Percentiles rank a stretch among this genome's conserved stretches.
Conservation (phyloP, 805 yeast species). For the Candida jianshihensis region DNA sequence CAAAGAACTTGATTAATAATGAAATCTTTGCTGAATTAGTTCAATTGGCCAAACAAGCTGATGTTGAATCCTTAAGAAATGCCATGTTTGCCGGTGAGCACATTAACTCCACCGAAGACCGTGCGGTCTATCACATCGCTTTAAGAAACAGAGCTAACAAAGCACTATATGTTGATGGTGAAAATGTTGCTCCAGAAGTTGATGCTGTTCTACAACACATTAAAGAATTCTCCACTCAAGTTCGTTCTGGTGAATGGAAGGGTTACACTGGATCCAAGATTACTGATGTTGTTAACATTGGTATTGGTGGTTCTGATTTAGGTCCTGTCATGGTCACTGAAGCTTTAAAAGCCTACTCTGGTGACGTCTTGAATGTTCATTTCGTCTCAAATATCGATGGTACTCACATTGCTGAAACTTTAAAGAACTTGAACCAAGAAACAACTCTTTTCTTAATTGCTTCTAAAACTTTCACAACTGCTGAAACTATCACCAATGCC, state of each 20-base stretch:
- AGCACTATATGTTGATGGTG: conserved; percentile 84
- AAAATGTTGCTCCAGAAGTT: conserved; percentile 86
- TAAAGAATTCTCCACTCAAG: conserved; percentile 87
- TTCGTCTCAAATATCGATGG: conserved; percentile 99
- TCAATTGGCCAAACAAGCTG: conserved; percentile 83
- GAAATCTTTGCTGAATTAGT: conserved; percentile 63
- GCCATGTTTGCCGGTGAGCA: conserved; percentile 88
- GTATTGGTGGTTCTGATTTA: conserved; percentile 97
- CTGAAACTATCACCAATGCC: conserved; percentile 96
- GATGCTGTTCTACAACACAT: conserved; percentile 88
- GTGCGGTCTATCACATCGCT: conserved; percentile 97
- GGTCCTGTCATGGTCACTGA: conserved; percentile 99
- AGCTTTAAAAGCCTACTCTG: conserved; percentile 85
- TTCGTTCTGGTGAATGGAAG: conserved; percentile 92
- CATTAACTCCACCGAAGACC: conserved; percentile 91
- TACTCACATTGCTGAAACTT: conserved; percentile 88
- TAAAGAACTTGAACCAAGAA: conserved; percentile 75
- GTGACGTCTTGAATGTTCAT: conserved; percentile 70
- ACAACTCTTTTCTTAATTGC: conserved; percentile 90
- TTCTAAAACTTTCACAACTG: conserved; percentile 98
- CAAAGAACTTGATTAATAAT: conserved; percentile 89
- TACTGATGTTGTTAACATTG: conserved; percentile 93
- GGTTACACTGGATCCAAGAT: conserved; percentile 95
- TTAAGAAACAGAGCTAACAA: conserved; percentile 86
- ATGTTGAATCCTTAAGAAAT: conserved; percentile 80